Conservation (phyloP, 2,329 filamentous ascomycete species). For the Pseudogymnoascus pannorum region DNA sequence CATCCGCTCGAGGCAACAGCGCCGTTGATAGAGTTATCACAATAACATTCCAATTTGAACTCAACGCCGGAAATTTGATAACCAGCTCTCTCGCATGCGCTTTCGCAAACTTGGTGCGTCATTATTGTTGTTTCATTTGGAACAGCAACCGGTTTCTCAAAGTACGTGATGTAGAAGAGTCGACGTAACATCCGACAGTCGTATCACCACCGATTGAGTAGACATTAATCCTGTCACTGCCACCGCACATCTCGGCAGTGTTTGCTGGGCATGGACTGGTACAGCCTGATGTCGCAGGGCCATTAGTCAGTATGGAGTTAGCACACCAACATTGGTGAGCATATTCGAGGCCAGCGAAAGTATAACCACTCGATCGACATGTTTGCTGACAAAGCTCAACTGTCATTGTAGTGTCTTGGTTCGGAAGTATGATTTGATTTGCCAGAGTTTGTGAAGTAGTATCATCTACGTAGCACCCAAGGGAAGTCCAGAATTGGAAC, state of each 20-base stretch:
- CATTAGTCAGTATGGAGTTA: neutral
- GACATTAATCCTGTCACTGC: conserved; percentile 10
- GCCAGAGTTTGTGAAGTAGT: neutral
- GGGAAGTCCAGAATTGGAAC: neutral
- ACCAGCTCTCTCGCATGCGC: neutral
- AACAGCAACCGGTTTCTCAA: neutral
- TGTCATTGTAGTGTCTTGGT: neutral
- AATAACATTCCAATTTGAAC: neutral
- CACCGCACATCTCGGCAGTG: conserved; percentile 11
- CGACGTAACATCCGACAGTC: neutral
- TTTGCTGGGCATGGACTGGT: conserved; percentile 13
- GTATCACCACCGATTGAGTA: conserved; percentile 10
- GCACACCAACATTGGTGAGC: neutral
- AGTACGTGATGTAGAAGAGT: neutral
- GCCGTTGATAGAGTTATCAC: neutral
- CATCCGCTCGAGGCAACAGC: conserved; percentile 5
- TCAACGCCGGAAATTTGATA: neutral
- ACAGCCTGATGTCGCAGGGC: conserved; percentile 7
- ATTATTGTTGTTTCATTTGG: neutral
- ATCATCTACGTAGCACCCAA: neutral
- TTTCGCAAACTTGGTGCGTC: neutral
- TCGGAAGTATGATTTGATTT: neutral
- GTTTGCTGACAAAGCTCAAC: neutral
- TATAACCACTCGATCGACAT: neutral
- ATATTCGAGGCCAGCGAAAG: neutral